Evolutionary conservation across 192 early-diverging fungal species (phyloP).

Genomic region (Umbelopsis sp.): DNA sequence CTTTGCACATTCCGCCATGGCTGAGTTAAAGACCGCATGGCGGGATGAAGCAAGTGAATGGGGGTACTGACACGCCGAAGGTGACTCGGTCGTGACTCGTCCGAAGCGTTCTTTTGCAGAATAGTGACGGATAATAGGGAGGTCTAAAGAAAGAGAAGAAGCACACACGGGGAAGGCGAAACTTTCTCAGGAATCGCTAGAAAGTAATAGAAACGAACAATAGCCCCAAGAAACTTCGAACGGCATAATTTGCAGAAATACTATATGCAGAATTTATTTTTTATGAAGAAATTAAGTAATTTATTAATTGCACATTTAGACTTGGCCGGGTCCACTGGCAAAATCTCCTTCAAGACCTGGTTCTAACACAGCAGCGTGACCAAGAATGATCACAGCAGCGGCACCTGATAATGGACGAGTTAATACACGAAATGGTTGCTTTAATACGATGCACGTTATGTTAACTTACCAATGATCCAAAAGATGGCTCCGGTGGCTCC

Average conservation of each 20-base stretch:
- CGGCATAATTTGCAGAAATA: background rate
- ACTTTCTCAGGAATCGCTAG: background rate
- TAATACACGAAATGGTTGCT: no score
- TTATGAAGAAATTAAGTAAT: background rate
- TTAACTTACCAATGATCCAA: conserved; percentile 58
- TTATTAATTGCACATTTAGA: background rate
- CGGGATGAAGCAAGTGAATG: conserved; percentile 8
- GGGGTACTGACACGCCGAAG: background rate
- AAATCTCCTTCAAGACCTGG: conserved; percentile 59
- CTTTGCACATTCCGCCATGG: conserved; percentile 2
- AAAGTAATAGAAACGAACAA: background rate
- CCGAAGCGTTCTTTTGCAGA: background rate
- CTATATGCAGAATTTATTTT: background rate
- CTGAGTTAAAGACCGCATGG: conserved; percentile 17
- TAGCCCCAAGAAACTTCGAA: no score
- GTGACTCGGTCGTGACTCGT: background rate
- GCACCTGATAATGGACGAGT: conserved; percentile 43
- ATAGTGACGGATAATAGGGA: background rate
- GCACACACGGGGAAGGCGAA: conserved; percentile 5
- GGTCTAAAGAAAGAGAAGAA: background rate
- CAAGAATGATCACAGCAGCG: conserved; percentile 55
- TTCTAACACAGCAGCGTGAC: conserved; percentile 61
- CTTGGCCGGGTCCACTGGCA: conserved; percentile 33
- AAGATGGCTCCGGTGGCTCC: conserved; percentile 56
- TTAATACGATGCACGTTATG: no score